Evolutionary conservation across 208 protist genomes (phyloP).

Genomic region (Herpetomonas tarakana): DNA sequence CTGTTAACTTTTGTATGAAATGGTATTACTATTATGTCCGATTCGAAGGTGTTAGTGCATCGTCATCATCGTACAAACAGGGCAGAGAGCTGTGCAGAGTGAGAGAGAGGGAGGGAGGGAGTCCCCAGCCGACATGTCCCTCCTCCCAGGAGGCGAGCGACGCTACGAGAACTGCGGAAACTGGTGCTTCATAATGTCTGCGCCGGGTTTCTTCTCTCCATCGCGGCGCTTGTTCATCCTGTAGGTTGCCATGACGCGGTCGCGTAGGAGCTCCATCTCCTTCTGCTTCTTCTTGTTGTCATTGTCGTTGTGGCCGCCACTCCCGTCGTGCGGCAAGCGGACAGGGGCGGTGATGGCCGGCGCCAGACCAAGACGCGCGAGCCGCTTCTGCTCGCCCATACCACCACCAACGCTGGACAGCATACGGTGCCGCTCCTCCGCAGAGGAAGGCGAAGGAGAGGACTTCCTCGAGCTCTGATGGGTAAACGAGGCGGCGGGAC

Average conservation of each 20-base stretch:
- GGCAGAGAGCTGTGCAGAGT: too few species aligned
- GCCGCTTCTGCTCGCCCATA: conserved; percentile 54
- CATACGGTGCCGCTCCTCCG: conserved; percentile 19
- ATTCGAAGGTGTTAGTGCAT: too few species aligned
- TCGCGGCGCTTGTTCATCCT: conserved; percentile 50
- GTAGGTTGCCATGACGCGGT: conserved; percentile 77
- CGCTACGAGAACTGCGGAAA: conserved; percentile 66
- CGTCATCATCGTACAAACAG: too few species aligned
- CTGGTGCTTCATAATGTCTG: conserved; percentile 76
- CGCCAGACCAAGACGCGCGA: conserved; percentile 58
- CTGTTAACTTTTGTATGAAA: conserved; percentile 3
- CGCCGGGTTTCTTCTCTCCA: conserved; percentile 47
- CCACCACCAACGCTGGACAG: conserved; percentile 24
- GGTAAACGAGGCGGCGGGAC: background rate
- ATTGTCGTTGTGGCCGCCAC: conserved; percentile 6
- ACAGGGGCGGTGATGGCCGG: conserved; percentile 34
- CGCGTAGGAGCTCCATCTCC: conserved; percentile 74
- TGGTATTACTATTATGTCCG: too few species aligned
- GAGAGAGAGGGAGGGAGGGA: too few species aligned
- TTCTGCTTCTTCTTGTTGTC: conserved; percentile 37
- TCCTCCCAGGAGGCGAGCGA: too few species aligned
- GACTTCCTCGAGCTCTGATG: too few species aligned
- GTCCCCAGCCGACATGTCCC: too few species aligned
- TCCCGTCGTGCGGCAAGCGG: background rate
- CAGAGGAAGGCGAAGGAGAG: background rate